Percentiles rank a stretch among this genome's conserved stretches.
Evolutionary conservation across 2,329 filamentous ascomycete species (phyloP).

Genomic region (Diaporthe sp.): DNA sequence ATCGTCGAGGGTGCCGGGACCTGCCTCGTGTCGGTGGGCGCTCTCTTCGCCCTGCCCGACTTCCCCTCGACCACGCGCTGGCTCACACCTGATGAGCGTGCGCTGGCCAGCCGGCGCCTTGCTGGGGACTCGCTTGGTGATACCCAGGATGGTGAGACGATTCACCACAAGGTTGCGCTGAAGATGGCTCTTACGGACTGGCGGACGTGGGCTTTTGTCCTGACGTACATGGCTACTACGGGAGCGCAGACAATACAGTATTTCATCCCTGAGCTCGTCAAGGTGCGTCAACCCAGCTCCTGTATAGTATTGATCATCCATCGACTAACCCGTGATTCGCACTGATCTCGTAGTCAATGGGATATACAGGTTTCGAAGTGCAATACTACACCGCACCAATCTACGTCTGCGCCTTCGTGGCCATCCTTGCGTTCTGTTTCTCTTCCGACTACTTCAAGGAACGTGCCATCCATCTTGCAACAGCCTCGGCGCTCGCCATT

Average conservation of each 20-base stretch:
- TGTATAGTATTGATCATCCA: neutral
- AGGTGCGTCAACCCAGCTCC: neutral
- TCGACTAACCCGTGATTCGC: neutral
- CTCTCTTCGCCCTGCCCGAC: conserved; percentile 35
- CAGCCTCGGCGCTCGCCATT: conserved; percentile 21
- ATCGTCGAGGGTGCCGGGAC: conserved; percentile 35
- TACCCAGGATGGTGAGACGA: conserved; percentile 64
- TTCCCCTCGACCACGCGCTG: conserved; percentile 37
- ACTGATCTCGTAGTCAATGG: neutral
- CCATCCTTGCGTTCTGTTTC: conserved; percentile 36
- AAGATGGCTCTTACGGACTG: conserved; percentile 54
- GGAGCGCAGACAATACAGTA: conserved; percentile 51
- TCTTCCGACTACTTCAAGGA: conserved; percentile 36
- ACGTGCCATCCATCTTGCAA: conserved; percentile 31
- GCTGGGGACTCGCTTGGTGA: conserved; percentile 72
- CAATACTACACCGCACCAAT: conserved; percentile 37
- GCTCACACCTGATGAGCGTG: conserved; percentile 52
- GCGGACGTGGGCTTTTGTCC: conserved; percentile 56
- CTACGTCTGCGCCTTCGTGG: conserved; percentile 36
- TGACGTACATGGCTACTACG: conserved; percentile 57
- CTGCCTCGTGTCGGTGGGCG: neutral
- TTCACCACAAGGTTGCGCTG: conserved; percentile 48
- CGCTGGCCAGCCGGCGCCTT: conserved; percentile 73
- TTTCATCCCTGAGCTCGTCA: conserved; percentile 51
- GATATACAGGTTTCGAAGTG: conserved; percentile 33